Evolutionary conservation across 495 filamentous ascomycete genomes (phyloP), one percentile per base, ranked within the genome.

Genomic region (Talaromyces stipitatus): DNA sequence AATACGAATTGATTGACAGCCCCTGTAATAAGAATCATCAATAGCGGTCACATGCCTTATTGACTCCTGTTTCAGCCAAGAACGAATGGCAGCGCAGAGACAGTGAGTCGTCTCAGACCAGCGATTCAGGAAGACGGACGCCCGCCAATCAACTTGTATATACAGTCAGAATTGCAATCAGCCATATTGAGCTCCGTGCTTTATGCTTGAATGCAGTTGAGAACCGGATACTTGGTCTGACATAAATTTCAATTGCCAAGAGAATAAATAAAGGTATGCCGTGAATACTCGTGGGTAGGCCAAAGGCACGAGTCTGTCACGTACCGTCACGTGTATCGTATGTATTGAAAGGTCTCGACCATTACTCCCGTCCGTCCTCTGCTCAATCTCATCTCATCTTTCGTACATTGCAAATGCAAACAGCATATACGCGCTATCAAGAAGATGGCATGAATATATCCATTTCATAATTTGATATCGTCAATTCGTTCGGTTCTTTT

Each of bases 31-130:
- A n/a, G n/a, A n/a, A n/a, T n/a, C n/a, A n/a, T n/a, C n/a, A n/a
- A n/a, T n/a, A n/a, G n/a, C n/a, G n/a, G n/a, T n/a, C n/a, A n/a
- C n/a, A n/a, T n/a, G 14, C 48, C 20, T 28, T 28, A 29, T 28
- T 51, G 20, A 18, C 48, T 51, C 48, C 24, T 51, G 48, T 51
- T 51, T 51, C 48, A 51, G 48, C 48, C 48, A 51, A 23, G 48
- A 18, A 23, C 48, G 14, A 51, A 51, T 51, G 12, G 16, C n/a
- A 18, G n/a, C 11, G 48, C 27, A 24, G n/a, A 26, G 24, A 23
- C 29, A 18, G 7, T 26, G 14, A 5, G 50, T 26, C 51, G 51
- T 54, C 51, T 54, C 51, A 54, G 29, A 36, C 33, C 16, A 1
- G 7, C 16, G 14, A n/a, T 38, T n/a, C 33, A 41, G 36, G 36